Evolutionary conservation across 176 grass and related monocot species (phyloP), one percentile per base, ranked within the genome.

Genomic region (Musa acuminata): DNA sequence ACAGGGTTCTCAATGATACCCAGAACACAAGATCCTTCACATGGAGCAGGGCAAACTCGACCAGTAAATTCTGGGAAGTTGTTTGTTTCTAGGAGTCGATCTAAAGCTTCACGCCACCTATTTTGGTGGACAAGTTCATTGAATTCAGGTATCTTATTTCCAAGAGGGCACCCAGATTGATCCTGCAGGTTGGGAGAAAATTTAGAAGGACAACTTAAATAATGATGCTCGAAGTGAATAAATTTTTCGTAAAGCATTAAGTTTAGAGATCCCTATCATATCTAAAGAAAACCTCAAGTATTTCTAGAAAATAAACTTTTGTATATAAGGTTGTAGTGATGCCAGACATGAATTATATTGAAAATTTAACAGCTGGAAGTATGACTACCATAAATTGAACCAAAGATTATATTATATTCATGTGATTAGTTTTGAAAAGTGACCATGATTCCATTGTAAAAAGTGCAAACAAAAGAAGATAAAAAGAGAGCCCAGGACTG

Each of bases 31-130:
- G 96, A 94, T 8, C 96, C 96, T 81, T 99, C 96, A 80, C 96
- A 99, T 52, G 96, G 91, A 73, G 96, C 96, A 63, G 96, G 96
- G 75, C 96, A 99, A 35, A 99, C 96, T 78, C 96, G 84, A 76
- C 96, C 96, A 78, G 96, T 99, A 82, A 99, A 99, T 85, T 99
- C 96, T 22, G 96, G 96, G 70, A 99, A 99, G 74, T 99, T 99
- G 71, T 99, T 99, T 69, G 96, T 99, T 87, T 99, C 88, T 0
- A 99, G 76, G 51, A 99, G 81, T 27, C 91, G 86, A 85, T 99
- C 96, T 76, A 99, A 78, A 81, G 96, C 96, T 84, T 99, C 96
- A 8, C 76, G 86, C 96, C 96, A 99, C 82, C 88, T 85, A 85
- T 99, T 94, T 78, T 99, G 86, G 77, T 99, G 91, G 67, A 95